Base-by-base conservation (phyloP, 176 grass and related monocot species). In the Avena atlantica region DNA sequence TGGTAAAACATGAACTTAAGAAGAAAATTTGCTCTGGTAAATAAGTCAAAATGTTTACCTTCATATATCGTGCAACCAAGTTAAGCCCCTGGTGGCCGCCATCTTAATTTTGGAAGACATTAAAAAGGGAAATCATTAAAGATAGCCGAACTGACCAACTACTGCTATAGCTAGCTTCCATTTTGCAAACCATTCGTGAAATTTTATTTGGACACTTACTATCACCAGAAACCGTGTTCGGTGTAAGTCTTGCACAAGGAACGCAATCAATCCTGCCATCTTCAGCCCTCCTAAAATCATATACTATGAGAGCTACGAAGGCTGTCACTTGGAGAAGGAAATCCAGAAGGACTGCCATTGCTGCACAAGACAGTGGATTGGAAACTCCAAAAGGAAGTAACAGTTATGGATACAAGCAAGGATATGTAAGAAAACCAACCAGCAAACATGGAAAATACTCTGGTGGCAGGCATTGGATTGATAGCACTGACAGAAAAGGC, bases 401-500 rank as follows among this genome's bases (percentile, higher is more conserved):
- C 40, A 75, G 65, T 64, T 80, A 82, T 25, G 63, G 50, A 80
- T 59, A 82, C 1, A 92, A 82, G 10, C 45, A 82, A 90, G 40
- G 8, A 51, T 68, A 81, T 79, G 53, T 81, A 72, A 81, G 81
- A 65, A 88, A 86, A 86, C 90, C 48, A 90, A 99, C 97, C 97
- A 88, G 97, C 97, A 90, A 99, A 99, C 92, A 99, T 95, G 67
- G 97, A 94, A 92, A 99, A 99, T 27, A 93, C 89, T 89, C 97
- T 91, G 53, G 92, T 93, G 27, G 97, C 97, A 66, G 97, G 97
- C 90, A 91, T 99, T 69, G 97, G 97, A 80, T 92, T 99, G 82
- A 94, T 92, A 70, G 90, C 89, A 92, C 94, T 93, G 78, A 95
- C 89, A 86, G 97, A 89, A 85, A 99, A 99, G 61, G 97, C 93